Evolutionary conservation across 1,284 basidiomycete genomes (phyloP).

Genomic region (Lentinula novae-zelandiae): DNA sequence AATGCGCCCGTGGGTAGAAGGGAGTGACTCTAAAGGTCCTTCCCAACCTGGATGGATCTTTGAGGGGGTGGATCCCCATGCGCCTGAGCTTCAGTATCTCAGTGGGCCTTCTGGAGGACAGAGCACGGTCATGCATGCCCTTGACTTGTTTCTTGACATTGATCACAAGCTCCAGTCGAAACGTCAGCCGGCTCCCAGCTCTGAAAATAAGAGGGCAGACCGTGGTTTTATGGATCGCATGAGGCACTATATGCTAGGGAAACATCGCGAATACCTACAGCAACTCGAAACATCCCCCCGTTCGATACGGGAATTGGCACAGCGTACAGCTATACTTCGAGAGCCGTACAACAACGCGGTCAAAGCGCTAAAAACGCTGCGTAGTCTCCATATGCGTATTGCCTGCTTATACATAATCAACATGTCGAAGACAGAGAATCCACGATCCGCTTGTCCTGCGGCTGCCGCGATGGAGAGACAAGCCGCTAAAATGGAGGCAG

Average conservation of each 20-base stretch:
- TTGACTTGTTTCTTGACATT: slow-evolving; percentile 79
- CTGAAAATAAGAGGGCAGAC: slow-evolving; percentile 59
- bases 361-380: slow-evolving; percentile 72
- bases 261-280: slow-evolving; percentile 64
- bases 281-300: slow-evolving; percentile 46
- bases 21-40: slow-evolving; percentile 65
- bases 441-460: slow-evolving; percentile 45
- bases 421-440: slow-evolving; percentile 56
- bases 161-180: slow-evolving; percentile 79
- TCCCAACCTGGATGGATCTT: slow-evolving; percentile 73
- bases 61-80: slow-evolving; percentile 65
- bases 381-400: slow-evolving; percentile 87
- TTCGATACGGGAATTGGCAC: slow-evolving; percentile 57
- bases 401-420: slow-evolving; percentile 84
- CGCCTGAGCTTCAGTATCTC: slow-evolving; percentile 49
- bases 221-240: slow-evolving; percentile 79
- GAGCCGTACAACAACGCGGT: slow-evolving; percentile 82
- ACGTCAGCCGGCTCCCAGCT: slow-evolving; percentile 66
- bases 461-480: slow-evolving; percentile 52
- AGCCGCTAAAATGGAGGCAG: slow-evolving; percentile 40
- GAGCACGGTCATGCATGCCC: slow-evolving; percentile 82
- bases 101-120: slow-evolving; percentile 95
- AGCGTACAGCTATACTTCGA: slow-evolving; percentile 49
- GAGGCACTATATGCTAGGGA: slow-evolving; percentile 80
- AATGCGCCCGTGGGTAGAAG: slow-evolving; percentile 92